Base-by-base conservation (phyloP, 148 eudicot species). In the Diospyros lotus region DNA sequence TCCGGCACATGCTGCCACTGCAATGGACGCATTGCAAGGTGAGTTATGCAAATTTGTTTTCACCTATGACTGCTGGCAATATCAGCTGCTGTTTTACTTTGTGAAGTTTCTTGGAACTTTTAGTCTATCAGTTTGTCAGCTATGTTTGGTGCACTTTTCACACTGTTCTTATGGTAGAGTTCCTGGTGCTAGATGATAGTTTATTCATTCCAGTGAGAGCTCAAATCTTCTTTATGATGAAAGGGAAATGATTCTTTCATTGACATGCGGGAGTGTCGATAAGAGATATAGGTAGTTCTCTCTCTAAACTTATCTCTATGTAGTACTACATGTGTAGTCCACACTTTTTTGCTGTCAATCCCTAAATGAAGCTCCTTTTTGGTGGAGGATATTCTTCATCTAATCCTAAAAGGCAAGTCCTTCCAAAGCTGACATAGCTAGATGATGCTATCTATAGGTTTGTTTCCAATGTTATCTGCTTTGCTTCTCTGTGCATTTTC, bases 1-100 rank as follows among this genome's bases (percentile, higher is more conserved):
- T 79, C 87, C 90, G 73, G 86, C 87, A 87, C 86, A 82, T 77
- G 90, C 90, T 48, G 90, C 87, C 41, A 80, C 87, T 53, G 90
- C 87, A 46, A 76, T 84, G 86, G 84, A 84, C 56, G 90, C 90
- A 4, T 71, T 87, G 80, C 90, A 87, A 82, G 90, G 90, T 87
- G 43, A 68, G 76, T 39, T 64, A 69, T 51, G 45, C 4, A 41
- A 1, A 15, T 51, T 52, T 4, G 52, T 48, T 8, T 48, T 48
- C 4, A 48, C 4, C 52, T 41, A 0, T 2, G 18, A 17, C 8
- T 60, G 41, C 64, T 17, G 40, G 41, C 1, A 28, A 17, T 28
- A 60, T 60, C 10, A 17, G 6, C 64, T 17, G 64, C 64, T 5
- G 44, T 40, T 4, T 62, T 44, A 62, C 1, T 62, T 76, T 56